Conservation (phyloP, 805 yeast species). For the Saturnispora dispora region DNA sequence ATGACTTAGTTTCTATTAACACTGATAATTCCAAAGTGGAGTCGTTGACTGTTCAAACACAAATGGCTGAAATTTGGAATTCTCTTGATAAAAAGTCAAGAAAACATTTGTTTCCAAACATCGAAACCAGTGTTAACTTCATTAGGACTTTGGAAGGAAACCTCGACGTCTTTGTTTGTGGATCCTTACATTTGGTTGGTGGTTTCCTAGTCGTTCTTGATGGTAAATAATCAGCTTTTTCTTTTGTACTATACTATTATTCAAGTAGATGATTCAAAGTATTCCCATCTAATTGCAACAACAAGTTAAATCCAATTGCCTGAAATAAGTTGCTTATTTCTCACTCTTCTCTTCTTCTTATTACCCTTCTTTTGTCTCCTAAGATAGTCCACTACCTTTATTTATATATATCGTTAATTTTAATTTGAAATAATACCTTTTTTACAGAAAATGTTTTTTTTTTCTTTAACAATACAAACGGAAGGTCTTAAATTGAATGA, state of each 20-base stretch:
- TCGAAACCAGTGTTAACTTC: slow-evolving; percentile 61
- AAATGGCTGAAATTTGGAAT: slow-evolving; percentile 63
- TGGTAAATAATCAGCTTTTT: slow-evolving; percentile 12
- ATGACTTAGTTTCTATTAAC: slow-evolving; percentile 80
- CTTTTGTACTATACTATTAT: not conserved
- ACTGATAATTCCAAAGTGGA: slow-evolving; percentile 73
- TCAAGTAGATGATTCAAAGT: not conserved
- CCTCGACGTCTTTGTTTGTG: slow-evolving; percentile 81
- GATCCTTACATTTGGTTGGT: slow-evolving; percentile 90
- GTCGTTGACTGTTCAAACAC: slow-evolving; percentile 69
- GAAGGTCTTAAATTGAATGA: not conserved
- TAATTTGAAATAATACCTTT: not conserved
- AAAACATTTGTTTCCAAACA: slow-evolving; percentile 52
- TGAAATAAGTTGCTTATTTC: not conserved
- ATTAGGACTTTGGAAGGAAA: slow-evolving; percentile 39
- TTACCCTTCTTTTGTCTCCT: not conserved
- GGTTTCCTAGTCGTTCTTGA: slow-evolving; percentile 85
- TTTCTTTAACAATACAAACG: not conserved
- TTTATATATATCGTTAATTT: not conserved
- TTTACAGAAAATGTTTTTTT: not conserved
- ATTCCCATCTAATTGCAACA: not conserved
- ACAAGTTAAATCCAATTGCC: not conserved
- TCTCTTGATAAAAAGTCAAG: slow-evolving; percentile 35
- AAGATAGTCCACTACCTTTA: not conserved
- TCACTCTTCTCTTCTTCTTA: not conserved